These are phyloP conservation scores for Hyphopichia burtonii DNA, from an alignment of 1,139 yeast genomes.

Conservation along the genomic window DNA sequence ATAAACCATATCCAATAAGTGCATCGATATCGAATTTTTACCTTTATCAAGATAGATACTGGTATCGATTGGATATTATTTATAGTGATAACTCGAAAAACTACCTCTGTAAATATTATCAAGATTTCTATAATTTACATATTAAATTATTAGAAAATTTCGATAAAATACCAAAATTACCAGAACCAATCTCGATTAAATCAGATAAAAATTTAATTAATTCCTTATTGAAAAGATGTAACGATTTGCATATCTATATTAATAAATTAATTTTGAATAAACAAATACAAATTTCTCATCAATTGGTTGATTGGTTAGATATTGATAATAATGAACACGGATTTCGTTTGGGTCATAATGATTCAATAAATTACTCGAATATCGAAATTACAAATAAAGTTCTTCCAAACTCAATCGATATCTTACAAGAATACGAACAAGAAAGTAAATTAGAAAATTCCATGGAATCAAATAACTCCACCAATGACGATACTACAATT, in stretches of 20 bases:
- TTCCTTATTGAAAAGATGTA: conserved; percentile 25
- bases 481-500: background rate
- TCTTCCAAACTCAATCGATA: conserved; percentile 22
- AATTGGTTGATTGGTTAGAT: conserved; percentile 35
- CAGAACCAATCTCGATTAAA: conserved; percentile 39
- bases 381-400: conserved; percentile 20
- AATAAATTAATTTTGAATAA: conserved; percentile 22
- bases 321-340: conserved; percentile 22
- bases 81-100: conserved; percentile 30
- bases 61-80: conserved; percentile 43
- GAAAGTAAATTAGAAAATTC: conserved; percentile 3
- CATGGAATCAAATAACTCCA: no score
- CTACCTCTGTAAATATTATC: conserved; percentile 39
- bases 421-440: conserved; percentile 9
- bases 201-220: conserved; percentile 7
- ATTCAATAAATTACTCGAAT: conserved; percentile 6
- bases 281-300: conserved; percentile 24
- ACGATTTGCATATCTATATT: conserved; percentile 36
- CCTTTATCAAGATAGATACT: conserved; percentile 33
- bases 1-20: conserved; percentile 29
- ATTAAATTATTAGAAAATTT: conserved; percentile 17
- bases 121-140: conserved; percentile 45
- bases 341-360: conserved; percentile 10
- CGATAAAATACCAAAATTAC: conserved; percentile 37
- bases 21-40: conserved; percentile 36